Percentiles rank a stretch among this genome's conserved stretches.
phyloP scores from a whole-genome alignment of 2,329 filamentous ascomycete genomes.

The Epichloe aotearoae region DNA sequence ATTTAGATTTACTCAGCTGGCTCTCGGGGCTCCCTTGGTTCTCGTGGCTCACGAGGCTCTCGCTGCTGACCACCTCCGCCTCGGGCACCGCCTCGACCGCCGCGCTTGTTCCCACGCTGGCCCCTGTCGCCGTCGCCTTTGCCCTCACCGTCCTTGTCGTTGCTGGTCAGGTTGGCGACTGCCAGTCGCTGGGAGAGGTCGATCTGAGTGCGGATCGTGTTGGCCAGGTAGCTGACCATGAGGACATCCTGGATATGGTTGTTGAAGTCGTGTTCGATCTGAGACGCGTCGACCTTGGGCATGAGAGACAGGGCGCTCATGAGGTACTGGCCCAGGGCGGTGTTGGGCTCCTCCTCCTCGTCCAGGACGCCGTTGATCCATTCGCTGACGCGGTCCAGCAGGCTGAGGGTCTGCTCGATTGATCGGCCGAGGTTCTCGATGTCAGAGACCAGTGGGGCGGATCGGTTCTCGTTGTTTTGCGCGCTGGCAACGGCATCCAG shows the following conservation, averaged over 20 bases:
- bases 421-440: constrained; percentile 80
- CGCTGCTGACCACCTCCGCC: constrained; percentile 34
- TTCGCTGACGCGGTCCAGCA: constrained; percentile 81
- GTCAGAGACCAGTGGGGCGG: constrained; percentile 65
- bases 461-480: constrained; percentile 63
- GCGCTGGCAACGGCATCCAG: constrained; percentile 77
- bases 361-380: constrained; percentile 92
- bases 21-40: constrained; percentile 24
- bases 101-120: constrained; percentile 37
- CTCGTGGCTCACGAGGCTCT: constrained; percentile 32
- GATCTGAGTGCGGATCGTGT: constrained; percentile 98
- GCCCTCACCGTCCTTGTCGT: constrained; percentile 36
- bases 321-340: constrained; percentile 84
- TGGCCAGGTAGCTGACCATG: constrained; percentile 94
- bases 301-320: constrained; percentile 87
- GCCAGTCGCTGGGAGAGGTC: constrained; percentile 92
- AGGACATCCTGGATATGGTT: constrained; percentile 99
- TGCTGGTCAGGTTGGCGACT: constrained; percentile 50
- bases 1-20: constrained; percentile 18
- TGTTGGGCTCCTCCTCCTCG: constrained; percentile 81
- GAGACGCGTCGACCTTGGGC: constrained; percentile 80
- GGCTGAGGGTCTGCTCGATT: constrained; percentile 73
- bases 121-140: constrained; percentile 31
- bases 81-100: constrained; percentile 37
- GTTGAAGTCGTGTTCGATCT: constrained; percentile 98